Conservation (phyloP, 345 rosid genomes). For the Lepidium aucheri region DNA sequence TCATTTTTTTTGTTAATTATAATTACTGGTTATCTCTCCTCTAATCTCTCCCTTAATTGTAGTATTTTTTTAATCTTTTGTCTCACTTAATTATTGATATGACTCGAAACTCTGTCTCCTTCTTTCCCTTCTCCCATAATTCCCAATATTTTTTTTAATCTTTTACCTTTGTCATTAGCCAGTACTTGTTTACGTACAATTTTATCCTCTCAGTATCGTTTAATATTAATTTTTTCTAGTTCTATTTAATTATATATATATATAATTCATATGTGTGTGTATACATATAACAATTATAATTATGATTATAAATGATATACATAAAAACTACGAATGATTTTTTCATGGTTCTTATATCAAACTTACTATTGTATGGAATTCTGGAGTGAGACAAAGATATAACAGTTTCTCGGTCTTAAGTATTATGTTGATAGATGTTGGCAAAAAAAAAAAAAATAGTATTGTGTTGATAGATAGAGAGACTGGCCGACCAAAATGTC, state of each 20-base stretch:
- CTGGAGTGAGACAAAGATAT: conserved; percentile 17
- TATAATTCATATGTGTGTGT: too few relatives aligned
- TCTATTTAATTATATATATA: too few relatives aligned
- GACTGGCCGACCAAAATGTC: conserved; percentile 21
- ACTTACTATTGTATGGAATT: neutral
- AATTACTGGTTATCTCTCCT: neutral
- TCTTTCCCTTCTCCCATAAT: neutral
- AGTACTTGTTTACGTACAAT: neutral
- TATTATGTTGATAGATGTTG: conserved; percentile 7
- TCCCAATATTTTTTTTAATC: neutral
- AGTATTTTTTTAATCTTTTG: neutral
- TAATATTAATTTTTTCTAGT: too few relatives aligned
- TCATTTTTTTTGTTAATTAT: neutral
- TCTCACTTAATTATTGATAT: neutral
- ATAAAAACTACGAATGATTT: too few relatives aligned
- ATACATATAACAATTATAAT: too few relatives aligned
- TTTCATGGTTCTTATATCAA: neutral
- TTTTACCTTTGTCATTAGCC: neutral
- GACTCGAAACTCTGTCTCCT: neutral
- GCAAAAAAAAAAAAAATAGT: too few relatives aligned
- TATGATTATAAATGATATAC: too few relatives aligned
- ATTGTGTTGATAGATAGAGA: conserved; percentile 12
- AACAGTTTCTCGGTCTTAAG: conserved; percentile 5
- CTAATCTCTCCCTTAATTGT: neutral
- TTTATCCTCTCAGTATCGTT: too few relatives aligned